Conservation (phyloP, 2,329 filamentous ascomycete species). For the Fusarium sp. region DNA sequence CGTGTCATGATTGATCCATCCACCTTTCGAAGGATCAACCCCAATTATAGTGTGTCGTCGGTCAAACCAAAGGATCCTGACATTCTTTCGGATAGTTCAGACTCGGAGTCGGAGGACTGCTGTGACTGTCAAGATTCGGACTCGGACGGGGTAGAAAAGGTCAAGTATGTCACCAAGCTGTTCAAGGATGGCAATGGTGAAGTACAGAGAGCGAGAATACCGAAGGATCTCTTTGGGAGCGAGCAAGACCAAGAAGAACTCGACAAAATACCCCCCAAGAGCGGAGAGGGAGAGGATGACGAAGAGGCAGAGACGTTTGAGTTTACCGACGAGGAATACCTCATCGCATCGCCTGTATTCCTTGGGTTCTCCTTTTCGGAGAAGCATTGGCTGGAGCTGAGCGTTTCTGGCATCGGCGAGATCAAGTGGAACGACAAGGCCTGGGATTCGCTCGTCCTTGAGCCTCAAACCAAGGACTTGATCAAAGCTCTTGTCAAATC, state of each 20-base stretch:
- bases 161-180: conserved; percentile 64
- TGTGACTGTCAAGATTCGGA: conserved; percentile 56
- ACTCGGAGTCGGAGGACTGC: conserved; percentile 55
- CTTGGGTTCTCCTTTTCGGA: conserved; percentile 89
- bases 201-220: conserved; percentile 47
- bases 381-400: conserved; percentile 92
- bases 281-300: conserved; percentile 19
- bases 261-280: conserved; percentile 60
- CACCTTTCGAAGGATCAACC: conserved; percentile 85
- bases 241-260: conserved; percentile 61
- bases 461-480: conserved; percentile 70
- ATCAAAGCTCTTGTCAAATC: conserved; percentile 83
- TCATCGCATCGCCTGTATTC: conserved; percentile 86
- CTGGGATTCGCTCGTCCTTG: conserved; percentile 83
- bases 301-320: conserved; percentile 45
- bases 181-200: conserved; percentile 59
- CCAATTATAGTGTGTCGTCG: conserved; percentile 83
- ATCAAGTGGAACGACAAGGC: conserved; percentile 88
- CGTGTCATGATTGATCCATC: conserved; percentile 89
- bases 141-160: conserved; percentile 56
- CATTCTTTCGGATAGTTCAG: conserved; percentile 62
- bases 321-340: conserved; percentile 85
- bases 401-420: conserved; percentile 80
- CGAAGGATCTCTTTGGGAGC: conserved; percentile 47
- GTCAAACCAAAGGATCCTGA: conserved; percentile 80